These are phyloP conservation scores for Colletotrichum graminicola DNA, from an alignment of 2,329 filamentous ascomycete genomes.

Conservation along the genomic window DNA sequence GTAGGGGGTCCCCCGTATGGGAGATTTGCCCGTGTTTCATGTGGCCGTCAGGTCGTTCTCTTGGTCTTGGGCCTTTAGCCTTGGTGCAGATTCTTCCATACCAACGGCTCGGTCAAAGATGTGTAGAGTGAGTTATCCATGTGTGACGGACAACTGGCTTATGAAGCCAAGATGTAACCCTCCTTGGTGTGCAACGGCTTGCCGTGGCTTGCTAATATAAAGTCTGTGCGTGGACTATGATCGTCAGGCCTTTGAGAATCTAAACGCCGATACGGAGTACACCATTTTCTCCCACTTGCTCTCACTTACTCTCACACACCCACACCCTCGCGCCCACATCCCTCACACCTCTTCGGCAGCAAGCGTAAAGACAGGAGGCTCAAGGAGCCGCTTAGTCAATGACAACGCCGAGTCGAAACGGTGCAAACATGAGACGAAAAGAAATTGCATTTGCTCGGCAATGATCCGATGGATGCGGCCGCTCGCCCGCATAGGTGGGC, in stretches of 20 bases:
- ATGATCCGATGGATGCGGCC: slow-evolving; percentile 16
- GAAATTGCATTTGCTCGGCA: slow-evolving; percentile 16
- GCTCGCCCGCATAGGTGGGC: neutral
- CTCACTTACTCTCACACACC: neutral
- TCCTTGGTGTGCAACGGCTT: slow-evolving; percentile 20
- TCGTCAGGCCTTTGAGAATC: slow-evolving; percentile 16
- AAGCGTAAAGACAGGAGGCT: slow-evolving; percentile 1
- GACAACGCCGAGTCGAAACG: neutral
- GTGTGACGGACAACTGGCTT: slow-evolving; percentile 10
- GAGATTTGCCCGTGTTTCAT: slow-evolving; percentile 34
- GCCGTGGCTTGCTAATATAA: slow-evolving; percentile 11
- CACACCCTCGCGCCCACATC: no score
- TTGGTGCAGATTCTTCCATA: neutral
- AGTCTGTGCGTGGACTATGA: neutral
- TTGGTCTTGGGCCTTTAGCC: neutral
- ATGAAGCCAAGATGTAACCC: neutral
- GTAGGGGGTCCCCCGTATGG: slow-evolving; percentile 1
- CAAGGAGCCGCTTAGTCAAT: slow-evolving; percentile 27
- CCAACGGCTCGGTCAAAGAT: neutral
- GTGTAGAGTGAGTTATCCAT: neutral
- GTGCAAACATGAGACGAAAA: slow-evolving; percentile 17
- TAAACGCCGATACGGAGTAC: neutral
- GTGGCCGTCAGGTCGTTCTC: slow-evolving; percentile 23
- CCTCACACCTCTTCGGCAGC: slow-evolving; percentile 19
- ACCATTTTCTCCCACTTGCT: neutral